Evolutionary conservation across 176 grass and related monocot species (phyloP).

Genomic region (Microstegium vimineum): DNA sequence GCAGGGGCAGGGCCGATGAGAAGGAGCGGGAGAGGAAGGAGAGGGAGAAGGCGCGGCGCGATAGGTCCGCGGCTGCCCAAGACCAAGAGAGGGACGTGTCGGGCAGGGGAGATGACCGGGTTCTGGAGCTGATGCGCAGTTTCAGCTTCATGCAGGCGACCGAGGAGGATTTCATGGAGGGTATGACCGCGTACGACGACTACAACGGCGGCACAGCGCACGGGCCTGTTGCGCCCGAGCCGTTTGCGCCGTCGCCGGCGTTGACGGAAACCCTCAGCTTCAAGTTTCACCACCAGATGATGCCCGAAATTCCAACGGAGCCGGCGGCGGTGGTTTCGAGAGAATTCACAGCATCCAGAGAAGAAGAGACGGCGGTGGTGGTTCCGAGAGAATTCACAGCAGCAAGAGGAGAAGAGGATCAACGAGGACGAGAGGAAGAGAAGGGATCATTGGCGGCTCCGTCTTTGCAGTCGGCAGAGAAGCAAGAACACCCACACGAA

Average conservation of each 20-base stretch:
- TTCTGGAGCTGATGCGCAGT: slow-evolving; percentile 47
- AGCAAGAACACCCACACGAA: neutral
- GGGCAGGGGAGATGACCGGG: slow-evolving; percentile 8
- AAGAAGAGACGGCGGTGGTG: neutral
- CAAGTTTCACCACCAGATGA: slow-evolving; percentile 72
- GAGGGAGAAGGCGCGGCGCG: neutral
- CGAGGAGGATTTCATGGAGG: slow-evolving; percentile 23
- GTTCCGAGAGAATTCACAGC: neutral
- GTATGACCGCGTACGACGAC: neutral
- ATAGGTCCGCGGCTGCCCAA: no score
- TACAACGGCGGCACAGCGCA: neutral
- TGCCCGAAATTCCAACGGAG: neutral
- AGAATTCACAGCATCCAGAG: neutral
- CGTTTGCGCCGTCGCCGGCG: neutral
- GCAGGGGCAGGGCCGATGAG: neutral
- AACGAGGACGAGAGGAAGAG: neutral
- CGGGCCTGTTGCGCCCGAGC: neutral
- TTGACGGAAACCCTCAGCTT: slow-evolving; percentile 37
- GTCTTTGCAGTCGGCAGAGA: neutral
- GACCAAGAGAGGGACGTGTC: neutral
- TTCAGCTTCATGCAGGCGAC: slow-evolving; percentile 51
- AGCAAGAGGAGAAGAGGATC: neutral
- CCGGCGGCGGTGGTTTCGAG: neutral
- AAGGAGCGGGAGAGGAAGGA: no score
- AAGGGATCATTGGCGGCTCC: neutral